Percentiles rank a stretch among this genome's conserved stretches.
Evolutionary conservation across 106 monocot species (phyloP).

Genomic region (Dendrobium officinale): DNA sequence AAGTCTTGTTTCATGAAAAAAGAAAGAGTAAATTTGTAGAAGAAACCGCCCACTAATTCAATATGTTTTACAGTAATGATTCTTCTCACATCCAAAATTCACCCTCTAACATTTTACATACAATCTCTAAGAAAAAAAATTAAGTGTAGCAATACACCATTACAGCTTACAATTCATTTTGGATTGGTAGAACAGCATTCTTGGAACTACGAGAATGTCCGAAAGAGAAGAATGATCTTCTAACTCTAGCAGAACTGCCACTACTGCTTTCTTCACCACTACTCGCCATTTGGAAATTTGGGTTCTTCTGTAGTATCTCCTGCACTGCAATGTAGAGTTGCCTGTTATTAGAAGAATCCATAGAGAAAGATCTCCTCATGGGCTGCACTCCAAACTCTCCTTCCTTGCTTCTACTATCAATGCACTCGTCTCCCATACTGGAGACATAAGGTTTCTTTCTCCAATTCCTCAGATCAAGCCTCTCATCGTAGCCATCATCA

Average conservation of each 20-base stretch:
- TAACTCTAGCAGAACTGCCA: neutral
- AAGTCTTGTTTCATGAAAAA: no score
- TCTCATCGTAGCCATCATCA: neutral
- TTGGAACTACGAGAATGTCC: conserved; percentile 34
- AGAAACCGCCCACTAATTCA: no score
- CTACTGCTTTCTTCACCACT: conserved; percentile 4
- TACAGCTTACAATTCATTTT: neutral
- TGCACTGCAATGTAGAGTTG: conserved; percentile 28
- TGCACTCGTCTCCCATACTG: conserved; percentile 53
- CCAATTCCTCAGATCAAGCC: no score
- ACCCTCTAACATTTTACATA: no score
- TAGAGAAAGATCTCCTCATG: conserved; percentile 47
- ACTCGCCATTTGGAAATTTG: neutral
- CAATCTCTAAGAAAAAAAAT: no score
- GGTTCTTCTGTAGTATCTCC: conserved; percentile 20
- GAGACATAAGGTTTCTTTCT: conserved; percentile 8
- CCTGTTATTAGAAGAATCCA: conserved; percentile 39
- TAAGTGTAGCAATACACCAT: no score
- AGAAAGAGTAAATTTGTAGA: no score
- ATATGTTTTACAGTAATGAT: no score
- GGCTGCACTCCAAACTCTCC: conserved; percentile 35
- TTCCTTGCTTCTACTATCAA: conserved; percentile 27
- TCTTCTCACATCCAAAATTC: no score
- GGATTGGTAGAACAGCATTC: conserved; percentile 15
- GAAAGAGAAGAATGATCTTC: conserved; percentile 48